These are phyloP conservation scores for Quercus mongolica DNA, from an alignment of 306 rosid genomes.

Conservation along the genomic window DNA sequence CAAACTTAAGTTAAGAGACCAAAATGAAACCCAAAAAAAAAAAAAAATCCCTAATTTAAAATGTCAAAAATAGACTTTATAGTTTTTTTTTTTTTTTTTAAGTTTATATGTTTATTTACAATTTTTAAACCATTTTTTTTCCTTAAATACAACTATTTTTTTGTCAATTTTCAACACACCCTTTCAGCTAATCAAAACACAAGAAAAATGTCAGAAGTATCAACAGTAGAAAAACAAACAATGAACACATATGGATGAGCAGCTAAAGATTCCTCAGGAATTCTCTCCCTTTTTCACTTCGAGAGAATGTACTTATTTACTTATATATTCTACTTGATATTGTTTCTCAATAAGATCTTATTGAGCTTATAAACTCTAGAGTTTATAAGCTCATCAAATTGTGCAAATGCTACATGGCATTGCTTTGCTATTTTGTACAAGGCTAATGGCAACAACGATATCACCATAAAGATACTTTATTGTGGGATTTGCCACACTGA, in stretches of 20 bases:
- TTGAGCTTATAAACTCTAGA: too few species aligned
- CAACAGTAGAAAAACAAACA: not conserved
- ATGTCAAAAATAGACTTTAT: too few species aligned
- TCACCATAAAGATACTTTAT: not conserved
- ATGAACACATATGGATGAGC: not conserved
- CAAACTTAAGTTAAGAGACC: too few species aligned
- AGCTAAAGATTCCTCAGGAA: not conserved
- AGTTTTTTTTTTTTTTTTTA: too few species aligned
- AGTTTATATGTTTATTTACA: too few species aligned
- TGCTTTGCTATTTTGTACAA: not conserved
- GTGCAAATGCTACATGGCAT: not conserved
- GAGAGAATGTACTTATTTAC: not conserved
- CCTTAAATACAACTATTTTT: too few species aligned
- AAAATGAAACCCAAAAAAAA: too few species aligned
- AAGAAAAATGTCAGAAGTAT: not conserved
- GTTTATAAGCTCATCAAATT: not conserved
- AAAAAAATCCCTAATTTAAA: too few species aligned
- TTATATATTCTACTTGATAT: too few species aligned
- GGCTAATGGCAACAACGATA: not conserved
- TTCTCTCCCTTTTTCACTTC: not conserved
- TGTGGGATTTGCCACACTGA: not conserved
- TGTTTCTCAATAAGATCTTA: not conserved
- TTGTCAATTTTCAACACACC: not conserved
- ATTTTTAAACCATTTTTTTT: too few species aligned
- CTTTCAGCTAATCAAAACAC: too few species aligned